Conservation (phyloP, 306 rosid genomes). For the Adenanthera pavonina region DNA sequence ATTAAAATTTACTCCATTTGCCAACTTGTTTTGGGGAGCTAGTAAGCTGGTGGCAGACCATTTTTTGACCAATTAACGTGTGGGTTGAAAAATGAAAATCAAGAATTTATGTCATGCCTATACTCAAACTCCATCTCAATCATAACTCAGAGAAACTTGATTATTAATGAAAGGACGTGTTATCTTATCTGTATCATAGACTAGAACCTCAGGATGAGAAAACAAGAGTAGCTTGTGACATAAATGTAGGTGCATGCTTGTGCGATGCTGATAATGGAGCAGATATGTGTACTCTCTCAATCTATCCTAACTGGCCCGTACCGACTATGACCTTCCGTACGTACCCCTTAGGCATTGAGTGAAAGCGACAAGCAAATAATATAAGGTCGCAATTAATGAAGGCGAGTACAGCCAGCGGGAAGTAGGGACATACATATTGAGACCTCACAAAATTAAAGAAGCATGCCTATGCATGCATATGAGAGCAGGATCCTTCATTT, state of each 20-base stretch:
- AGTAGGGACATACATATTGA: slow-evolving; percentile 3
- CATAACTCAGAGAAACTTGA: not conserved
- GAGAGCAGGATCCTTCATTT: slow-evolving; percentile 11
- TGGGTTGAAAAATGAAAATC: too few species aligned
- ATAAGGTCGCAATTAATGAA: not conserved
- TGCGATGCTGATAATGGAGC: slow-evolving; percentile 24
- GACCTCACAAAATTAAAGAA: not conserved
- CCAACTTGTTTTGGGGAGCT: not conserved
- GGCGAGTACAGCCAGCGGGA: slow-evolving; percentile 14
- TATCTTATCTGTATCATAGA: not conserved
- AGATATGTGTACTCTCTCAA: slow-evolving; percentile 16
- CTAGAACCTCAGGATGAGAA: not conserved
- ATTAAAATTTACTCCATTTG: not conserved
- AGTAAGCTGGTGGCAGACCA: too few species aligned
- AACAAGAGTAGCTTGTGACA: not conserved
- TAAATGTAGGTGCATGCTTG: slow-evolving; percentile 16
- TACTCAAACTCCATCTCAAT: not conserved
- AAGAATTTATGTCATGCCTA: not conserved
- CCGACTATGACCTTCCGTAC: slow-evolving; percentile 70
- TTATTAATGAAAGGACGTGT: not conserved
- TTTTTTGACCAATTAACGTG: too few species aligned
- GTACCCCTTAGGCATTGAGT: slow-evolving; percentile 47
- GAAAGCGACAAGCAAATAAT: slow-evolving; percentile 44
- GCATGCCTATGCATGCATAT: not conserved
- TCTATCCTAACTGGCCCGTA: slow-evolving; percentile 67